phyloP scores from a whole-genome alignment of 352 stramenopile genomes.

The Phytophthora pinifolia region DNA sequence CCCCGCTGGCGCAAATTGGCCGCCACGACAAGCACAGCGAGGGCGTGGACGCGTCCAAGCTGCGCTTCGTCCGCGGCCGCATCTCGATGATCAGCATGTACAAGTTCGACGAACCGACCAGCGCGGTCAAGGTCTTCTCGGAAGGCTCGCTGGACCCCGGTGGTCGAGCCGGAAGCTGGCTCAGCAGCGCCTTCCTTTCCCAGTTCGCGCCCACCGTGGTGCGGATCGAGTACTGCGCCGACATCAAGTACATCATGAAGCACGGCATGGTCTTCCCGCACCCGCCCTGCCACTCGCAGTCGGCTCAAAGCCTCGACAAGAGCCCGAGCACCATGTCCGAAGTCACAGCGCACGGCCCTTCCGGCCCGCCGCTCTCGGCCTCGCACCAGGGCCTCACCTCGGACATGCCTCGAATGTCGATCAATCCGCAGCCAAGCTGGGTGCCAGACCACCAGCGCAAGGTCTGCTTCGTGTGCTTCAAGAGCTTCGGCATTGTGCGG shows the following conservation, averaged over 20 bases:
- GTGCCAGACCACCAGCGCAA: conserved; percentile 63
- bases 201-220: conserved; percentile 61
- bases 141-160: conserved; percentile 59
- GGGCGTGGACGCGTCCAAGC: conserved; percentile 31
- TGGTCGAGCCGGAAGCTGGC: conserved; percentile 46
- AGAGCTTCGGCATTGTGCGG: conserved; percentile 64
- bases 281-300: conserved; percentile 27
- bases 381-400: conserved; percentile 26
- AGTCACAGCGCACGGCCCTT: conserved; percentile 28
- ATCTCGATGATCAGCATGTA: conserved; percentile 71
- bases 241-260: conserved; percentile 85
- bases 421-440: conserved; percentile 48
- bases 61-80: conserved; percentile 54
- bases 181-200: conserved; percentile 61
- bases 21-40: conserved; percentile 34
- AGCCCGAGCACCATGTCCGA: conserved; percentile 41
- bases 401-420: conserved; percentile 29
- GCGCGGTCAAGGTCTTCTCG: conserved; percentile 67
- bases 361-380: conserved; percentile 15
- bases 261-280: conserved; percentile 72
- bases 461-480: conserved; percentile 67
- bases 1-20: conserved; percentile 29
- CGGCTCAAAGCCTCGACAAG: conserved; percentile 27
- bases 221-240: conserved; percentile 65
- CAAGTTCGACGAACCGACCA: conserved; percentile 47